phyloP scores from a whole-genome alignment of 768 basidiomycete species.

The Tricholoma bakamatsutake region DNA sequence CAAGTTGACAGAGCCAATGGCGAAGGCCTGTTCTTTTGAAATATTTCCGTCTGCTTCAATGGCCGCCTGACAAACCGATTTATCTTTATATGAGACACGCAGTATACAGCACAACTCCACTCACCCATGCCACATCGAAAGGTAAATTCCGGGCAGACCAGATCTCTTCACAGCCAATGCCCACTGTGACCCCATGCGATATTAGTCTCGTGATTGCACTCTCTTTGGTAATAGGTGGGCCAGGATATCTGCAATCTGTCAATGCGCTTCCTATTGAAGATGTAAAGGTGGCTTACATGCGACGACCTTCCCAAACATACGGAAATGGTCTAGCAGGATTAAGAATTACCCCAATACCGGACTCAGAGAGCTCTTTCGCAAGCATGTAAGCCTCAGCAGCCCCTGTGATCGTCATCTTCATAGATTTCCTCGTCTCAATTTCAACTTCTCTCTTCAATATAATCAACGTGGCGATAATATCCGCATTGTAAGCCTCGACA shows the following conservation, averaged over 20 bases:
- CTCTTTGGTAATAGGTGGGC: slow-evolving; percentile 60
- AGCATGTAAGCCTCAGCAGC: slow-evolving; percentile 64
- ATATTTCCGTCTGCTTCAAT: slow-evolving; percentile 37
- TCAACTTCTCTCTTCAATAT: slow-evolving; percentile 63
- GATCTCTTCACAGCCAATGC: slow-evolving; percentile 53
- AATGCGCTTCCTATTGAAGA: background rate
- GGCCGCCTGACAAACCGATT: slow-evolving; percentile 30
- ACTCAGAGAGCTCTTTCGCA: slow-evolving; percentile 57
- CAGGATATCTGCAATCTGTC: slow-evolving; percentile 43
- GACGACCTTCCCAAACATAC: slow-evolving; percentile 56
- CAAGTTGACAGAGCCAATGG: slow-evolving; percentile 43
- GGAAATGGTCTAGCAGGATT: slow-evolving; percentile 68
- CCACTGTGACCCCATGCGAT: slow-evolving; percentile 66
- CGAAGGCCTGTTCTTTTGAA: slow-evolving; percentile 36
- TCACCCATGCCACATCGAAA: slow-evolving; percentile 80
- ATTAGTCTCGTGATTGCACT: slow-evolving; percentile 55
- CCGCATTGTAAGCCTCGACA: slow-evolving; percentile 68
- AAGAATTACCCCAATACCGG: slow-evolving; percentile 41
- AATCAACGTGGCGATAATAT: slow-evolving; percentile 75
- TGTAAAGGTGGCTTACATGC: slow-evolving; percentile 43
- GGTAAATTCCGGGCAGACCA: slow-evolving; percentile 74
- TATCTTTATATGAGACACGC: background rate
- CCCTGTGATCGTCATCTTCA: slow-evolving; percentile 60
- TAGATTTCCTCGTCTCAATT: slow-evolving; percentile 28
- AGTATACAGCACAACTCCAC: slow-evolving; percentile 15